phyloP scores from a whole-genome alignment of 345 rosid species.

The Mallotus nudiflorus region DNA sequence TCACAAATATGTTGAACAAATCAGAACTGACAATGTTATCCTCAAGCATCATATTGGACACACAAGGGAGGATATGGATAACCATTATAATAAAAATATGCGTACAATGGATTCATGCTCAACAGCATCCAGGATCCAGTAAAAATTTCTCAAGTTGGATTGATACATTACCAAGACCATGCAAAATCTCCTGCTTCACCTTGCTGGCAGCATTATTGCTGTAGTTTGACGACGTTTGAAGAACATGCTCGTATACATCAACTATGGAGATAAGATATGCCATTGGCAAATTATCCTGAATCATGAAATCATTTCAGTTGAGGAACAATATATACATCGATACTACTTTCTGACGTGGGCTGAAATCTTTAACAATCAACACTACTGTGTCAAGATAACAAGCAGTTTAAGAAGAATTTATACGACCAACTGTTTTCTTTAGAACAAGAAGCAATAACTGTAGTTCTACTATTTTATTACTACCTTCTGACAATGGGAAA shows the following conservation, averaged over 20 bases:
- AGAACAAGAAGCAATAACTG: constrained; percentile 5
- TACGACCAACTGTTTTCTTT: background rate
- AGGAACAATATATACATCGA: constrained; percentile 1
- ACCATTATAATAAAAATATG: background rate
- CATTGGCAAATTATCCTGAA: constrained; percentile 71
- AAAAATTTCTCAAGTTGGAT: constrained; percentile 3
- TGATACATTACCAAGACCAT: constrained; percentile 72
- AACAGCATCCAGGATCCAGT: background rate
- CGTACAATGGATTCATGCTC: background rate
- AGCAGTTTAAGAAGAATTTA: constrained; percentile 3
- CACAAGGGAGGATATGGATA: background rate
- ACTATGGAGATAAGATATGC: constrained; percentile 77
- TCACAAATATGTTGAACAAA: constrained; percentile 8
- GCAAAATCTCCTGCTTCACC: constrained; percentile 92
- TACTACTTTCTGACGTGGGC: background rate
- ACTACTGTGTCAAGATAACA: background rate
- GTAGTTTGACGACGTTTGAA: constrained; percentile 68
- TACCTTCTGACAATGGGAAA: constrained; percentile 83
- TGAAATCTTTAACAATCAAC: background rate
- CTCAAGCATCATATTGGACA: background rate
- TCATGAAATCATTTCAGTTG: constrained; percentile 17
- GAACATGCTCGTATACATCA: constrained; percentile 75
- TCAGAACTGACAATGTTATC: background rate
- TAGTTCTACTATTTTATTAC: constrained; percentile 14
- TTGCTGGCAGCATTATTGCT: constrained; percentile 56